phyloP scores from a whole-genome alignment of 495 filamentous ascomycete species.

The Amphirosellinia nigrospora region DNA sequence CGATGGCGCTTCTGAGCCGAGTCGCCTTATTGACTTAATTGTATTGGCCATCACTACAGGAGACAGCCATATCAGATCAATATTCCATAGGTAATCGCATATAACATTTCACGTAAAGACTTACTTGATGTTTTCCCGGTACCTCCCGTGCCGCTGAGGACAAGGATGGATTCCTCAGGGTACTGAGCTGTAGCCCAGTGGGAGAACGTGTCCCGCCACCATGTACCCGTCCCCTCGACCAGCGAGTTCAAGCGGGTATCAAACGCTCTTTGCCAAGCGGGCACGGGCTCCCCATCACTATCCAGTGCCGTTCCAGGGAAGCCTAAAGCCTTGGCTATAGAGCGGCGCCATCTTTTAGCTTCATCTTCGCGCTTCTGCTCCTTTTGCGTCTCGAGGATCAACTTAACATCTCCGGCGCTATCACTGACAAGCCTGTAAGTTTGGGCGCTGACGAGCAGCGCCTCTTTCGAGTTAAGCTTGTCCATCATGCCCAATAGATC shows the following conservation, averaged over 20 bases:
- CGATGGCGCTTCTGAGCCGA: conserved; percentile 37
- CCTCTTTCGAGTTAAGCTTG: conserved; percentile 44
- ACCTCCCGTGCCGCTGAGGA: conserved; percentile 43
- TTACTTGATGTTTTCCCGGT: conserved; percentile 45
- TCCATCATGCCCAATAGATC: conserved; percentile 48
- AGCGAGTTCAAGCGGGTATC: conserved; percentile 43
- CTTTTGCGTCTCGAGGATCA: conserved; percentile 42
- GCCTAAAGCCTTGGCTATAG: conserved; percentile 40
- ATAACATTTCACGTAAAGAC: neutral
- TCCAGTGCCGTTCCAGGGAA: conserved; percentile 44
- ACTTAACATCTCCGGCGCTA: conserved; percentile 39
- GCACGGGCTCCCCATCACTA: conserved; percentile 43
- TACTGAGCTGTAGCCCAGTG: conserved; percentile 38
- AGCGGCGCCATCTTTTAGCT: conserved; percentile 39
- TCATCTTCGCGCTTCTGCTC: conserved; percentile 46
- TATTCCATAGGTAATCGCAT: too few relatives aligned
- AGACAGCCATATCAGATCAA: neutral
- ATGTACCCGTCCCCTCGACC: conserved; percentile 43
- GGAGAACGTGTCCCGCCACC: conserved; percentile 39
- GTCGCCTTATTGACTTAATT: conserved; percentile 41
- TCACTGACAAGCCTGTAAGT: conserved; percentile 47
- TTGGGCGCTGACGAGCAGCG: conserved; percentile 45
- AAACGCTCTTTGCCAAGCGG: conserved; percentile 45
- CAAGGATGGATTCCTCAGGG: conserved; percentile 34
- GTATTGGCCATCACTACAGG: conserved; percentile 42